These are phyloP conservation scores for Fusarium circinatum DNA, from an alignment of 2,329 filamentous ascomycete species.

Conservation along the genomic window DNA sequence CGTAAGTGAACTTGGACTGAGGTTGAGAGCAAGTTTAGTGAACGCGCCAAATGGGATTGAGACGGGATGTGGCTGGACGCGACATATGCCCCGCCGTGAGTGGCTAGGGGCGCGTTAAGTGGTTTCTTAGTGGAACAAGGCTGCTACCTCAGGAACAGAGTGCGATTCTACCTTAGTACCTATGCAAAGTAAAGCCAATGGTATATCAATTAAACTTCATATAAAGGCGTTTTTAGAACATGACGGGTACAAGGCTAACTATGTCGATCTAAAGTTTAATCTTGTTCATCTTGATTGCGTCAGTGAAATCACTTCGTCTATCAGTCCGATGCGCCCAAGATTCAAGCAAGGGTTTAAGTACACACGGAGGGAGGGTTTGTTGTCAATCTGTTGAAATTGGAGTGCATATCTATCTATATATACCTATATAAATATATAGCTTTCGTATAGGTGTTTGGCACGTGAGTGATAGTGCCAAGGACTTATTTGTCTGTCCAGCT, in stretches of 20 bases:
- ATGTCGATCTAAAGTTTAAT: neutral
- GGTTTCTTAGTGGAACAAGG: constrained; percentile 18
- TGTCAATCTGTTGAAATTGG: constrained; percentile 29
- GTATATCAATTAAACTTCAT: neutral
- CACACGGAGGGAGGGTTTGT: neutral
- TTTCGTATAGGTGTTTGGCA: neutral
- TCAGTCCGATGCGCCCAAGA: neutral
- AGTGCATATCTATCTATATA: constrained; percentile 2
- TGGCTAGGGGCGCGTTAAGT: constrained; percentile 45
- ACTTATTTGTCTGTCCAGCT: constrained; percentile 17
- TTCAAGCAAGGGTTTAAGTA: neutral
- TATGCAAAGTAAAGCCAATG: neutral
- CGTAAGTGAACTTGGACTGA: constrained; percentile 14
- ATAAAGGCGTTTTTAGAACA: neutral
- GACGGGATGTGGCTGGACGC: constrained; percentile 38
- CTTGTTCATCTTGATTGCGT: neutral
- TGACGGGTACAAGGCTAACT: neutral
- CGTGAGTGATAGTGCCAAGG: neutral
- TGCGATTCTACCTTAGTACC: neutral
- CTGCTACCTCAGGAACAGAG: neutral
- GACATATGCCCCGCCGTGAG: constrained; percentile 39
- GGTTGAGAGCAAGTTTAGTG: constrained; percentile 28
- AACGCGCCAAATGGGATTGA: constrained; percentile 23
- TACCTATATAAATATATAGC: constrained; percentile 3
- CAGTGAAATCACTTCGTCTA: neutral